phyloP scores from a whole-genome alignment of 805 yeast species.

The Candida tibetensis region DNA sequence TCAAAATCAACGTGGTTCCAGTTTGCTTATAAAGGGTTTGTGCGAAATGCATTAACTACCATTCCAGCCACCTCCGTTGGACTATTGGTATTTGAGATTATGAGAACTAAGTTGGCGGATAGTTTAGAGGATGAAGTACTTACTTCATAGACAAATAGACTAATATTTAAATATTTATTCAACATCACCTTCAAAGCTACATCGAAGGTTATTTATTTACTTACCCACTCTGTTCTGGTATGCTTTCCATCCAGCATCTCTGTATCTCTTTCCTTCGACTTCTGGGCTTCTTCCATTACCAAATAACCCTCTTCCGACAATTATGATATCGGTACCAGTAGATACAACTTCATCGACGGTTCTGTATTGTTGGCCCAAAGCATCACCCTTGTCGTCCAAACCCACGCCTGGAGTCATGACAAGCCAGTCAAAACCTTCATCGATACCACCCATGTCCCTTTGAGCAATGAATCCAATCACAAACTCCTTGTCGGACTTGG shows the following conservation, averaged over 20 bases:
- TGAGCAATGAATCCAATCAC: slow-evolving; percentile 97
- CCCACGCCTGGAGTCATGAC: slow-evolving; percentile 99
- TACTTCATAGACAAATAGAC: not conserved
- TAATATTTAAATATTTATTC: not conserved
- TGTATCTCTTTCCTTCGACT: slow-evolving; percentile 83
- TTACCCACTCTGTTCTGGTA: slow-evolving; percentile 46
- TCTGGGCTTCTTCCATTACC: slow-evolving; percentile 92
- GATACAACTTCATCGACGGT: slow-evolving; percentile 81
- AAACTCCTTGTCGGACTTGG: slow-evolving; percentile 80
- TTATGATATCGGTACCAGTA: slow-evolving; percentile 90
- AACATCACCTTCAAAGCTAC: not conserved
- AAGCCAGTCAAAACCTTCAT: slow-evolving; percentile 90
- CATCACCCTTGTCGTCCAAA: slow-evolving; percentile 93
- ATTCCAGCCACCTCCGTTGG: slow-evolving; percentile 91
- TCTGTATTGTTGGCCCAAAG: slow-evolving; percentile 94
- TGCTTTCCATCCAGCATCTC: slow-evolving; percentile 94
- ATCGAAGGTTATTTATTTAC: not conserved
- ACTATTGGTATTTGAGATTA: slow-evolving; percentile 75
- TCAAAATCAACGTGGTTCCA: slow-evolving; percentile 56
- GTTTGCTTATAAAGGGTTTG: slow-evolving; percentile 78
- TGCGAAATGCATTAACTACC: slow-evolving; percentile 65
- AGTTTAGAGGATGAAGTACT: slow-evolving; percentile 21
- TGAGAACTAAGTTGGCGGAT: slow-evolving; percentile 50
- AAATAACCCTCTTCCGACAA: slow-evolving; percentile 97
- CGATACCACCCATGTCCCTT: slow-evolving; percentile 76